Conservation (phyloP, 1,284 basidiomycete species). For the Fistulinella cinereoalba region DNA sequence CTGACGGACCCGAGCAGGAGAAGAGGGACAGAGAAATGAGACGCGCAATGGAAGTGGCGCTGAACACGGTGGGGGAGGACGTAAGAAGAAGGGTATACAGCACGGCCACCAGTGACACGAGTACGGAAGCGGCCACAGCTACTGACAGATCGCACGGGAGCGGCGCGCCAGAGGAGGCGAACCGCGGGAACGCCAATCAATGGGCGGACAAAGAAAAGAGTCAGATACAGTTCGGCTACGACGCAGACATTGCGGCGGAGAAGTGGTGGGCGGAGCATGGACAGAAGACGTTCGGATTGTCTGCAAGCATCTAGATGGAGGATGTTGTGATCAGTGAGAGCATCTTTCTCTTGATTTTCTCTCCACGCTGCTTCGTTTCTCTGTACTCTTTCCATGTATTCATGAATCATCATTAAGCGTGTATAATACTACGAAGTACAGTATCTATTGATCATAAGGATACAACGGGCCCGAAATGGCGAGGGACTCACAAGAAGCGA, state of each 20-base stretch:
- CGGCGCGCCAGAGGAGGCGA: not conserved
- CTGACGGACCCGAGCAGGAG: slow-evolving; percentile 53
- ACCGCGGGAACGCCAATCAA: slow-evolving; percentile 44
- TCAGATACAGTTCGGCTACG: slow-evolving; percentile 45
- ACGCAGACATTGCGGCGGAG: slow-evolving; percentile 49
- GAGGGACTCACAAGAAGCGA: too few relatives aligned
- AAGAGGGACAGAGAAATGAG: slow-evolving; percentile 51
- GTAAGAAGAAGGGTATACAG: slow-evolving; percentile 5
- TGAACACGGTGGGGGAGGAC: slow-evolving; percentile 25
- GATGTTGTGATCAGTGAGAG: too few relatives aligned
- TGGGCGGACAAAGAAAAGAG: slow-evolving; percentile 52
- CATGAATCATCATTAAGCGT: too few relatives aligned
- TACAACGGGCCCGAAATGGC: too few relatives aligned
- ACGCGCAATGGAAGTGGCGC: slow-evolving; percentile 42
- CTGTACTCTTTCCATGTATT: too few relatives aligned
- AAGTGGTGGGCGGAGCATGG: slow-evolving; percentile 43
- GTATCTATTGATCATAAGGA: too few relatives aligned
- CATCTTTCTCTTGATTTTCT: too few relatives aligned
- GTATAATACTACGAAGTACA: too few relatives aligned
- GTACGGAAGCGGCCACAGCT: not conserved
- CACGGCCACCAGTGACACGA: slow-evolving; percentile 7
- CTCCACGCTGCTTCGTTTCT: too few relatives aligned
- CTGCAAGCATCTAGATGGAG: too few relatives aligned
- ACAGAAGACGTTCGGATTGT: slow-evolving; percentile 1
- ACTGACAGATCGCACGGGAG: not conserved